Base-by-base conservation (phyloP, 257 asterid genomes). In the Penstemon davidsonii region DNA sequence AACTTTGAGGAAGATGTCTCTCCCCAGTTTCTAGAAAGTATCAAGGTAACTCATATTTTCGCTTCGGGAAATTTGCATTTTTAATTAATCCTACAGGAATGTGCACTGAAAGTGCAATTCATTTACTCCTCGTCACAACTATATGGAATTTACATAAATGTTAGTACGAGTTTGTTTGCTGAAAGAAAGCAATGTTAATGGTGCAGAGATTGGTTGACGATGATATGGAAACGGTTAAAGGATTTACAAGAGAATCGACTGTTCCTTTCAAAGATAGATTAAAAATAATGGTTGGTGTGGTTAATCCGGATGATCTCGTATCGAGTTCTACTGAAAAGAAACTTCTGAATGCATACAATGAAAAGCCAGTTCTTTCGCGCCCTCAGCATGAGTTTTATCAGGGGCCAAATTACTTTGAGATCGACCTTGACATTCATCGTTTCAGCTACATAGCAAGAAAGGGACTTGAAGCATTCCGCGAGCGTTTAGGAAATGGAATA, bases 371-470 rank as follows among this genome's bases (percentile, higher is more conserved):
- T 59, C 96, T 91, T 61, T 91, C 97, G 38, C 95, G 96, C 36
- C 97, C 97, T 69, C 98, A 91, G 60, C 98, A 91, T 75, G 78
- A 60, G 52, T 91, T 91, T 68, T 87, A 84, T 69, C 83, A 80
- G 98, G 94, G 98, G 5, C 76, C 89, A 5, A 89, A 87, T 72
- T 91, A 91, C 81, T 87, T 91, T 18, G 98, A 91, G 85, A 63
- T 91, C 33, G 98, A 91, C 84, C 92, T 91, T 43, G 98, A 91
- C 78, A 91, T 91, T 65, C 98, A 91, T 75, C 88, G 87, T 33
- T 91, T 91, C 77, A 87, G 96, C 88, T 91, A 74, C 85, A 85
- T 91, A 45, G 96, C 98, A 12, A 87, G 98, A 55, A 91, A 80
- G 78, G 98, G 98, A 50, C 84, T 91, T 12, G 96, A 91, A 51